Conservation (phyloP, 1,284 basidiomycete species). For the Schizophyllum amplum region DNA sequence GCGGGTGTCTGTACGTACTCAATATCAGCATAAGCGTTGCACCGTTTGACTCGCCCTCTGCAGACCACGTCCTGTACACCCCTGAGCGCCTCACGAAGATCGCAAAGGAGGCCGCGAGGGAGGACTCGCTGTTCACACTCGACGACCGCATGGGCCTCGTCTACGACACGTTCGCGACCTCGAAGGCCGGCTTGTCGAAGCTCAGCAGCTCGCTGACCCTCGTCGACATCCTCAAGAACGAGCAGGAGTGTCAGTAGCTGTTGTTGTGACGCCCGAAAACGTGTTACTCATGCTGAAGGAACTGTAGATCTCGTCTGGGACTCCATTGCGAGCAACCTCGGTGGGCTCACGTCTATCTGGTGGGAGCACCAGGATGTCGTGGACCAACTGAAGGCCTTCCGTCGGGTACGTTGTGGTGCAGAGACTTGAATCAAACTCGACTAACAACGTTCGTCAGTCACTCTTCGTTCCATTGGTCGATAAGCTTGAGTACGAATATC, state of each 20-base stretch:
- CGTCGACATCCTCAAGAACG: slow-evolving; percentile 58
- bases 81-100: slow-evolving; percentile 76
- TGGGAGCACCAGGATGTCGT: slow-evolving; percentile 73
- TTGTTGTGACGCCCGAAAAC: background rate
- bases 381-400: slow-evolving; percentile 56
- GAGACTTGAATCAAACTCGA: background rate
- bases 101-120: slow-evolving; percentile 68
- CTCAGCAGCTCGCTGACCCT: slow-evolving; percentile 74
- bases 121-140: slow-evolving; percentile 61
- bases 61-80: slow-evolving; percentile 84
- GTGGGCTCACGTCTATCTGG: slow-evolving; percentile 64
- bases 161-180: slow-evolving; percentile 73
- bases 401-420: slow-evolving; percentile 36
- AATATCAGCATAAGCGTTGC: no score
- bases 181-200: slow-evolving; percentile 72
- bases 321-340: slow-evolving; percentile 50
- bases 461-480: slow-evolving; percentile 79
- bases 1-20: slow-evolving; percentile 75
- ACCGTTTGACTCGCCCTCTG: background rate
- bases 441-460: slow-evolving; percentile 28
- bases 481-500: slow-evolving; percentile 75
- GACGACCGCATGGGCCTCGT: slow-evolving; percentile 86
- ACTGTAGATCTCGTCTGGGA: slow-evolving; percentile 67
- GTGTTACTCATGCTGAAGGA: slow-evolving; percentile 8
- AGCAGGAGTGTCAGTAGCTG: slow-evolving; percentile 61